Evolutionary conservation across 2,329 filamentous ascomycete species (phyloP), one percentile per base, ranked within the genome.

Genomic region (Sporothrix pallida): DNA sequence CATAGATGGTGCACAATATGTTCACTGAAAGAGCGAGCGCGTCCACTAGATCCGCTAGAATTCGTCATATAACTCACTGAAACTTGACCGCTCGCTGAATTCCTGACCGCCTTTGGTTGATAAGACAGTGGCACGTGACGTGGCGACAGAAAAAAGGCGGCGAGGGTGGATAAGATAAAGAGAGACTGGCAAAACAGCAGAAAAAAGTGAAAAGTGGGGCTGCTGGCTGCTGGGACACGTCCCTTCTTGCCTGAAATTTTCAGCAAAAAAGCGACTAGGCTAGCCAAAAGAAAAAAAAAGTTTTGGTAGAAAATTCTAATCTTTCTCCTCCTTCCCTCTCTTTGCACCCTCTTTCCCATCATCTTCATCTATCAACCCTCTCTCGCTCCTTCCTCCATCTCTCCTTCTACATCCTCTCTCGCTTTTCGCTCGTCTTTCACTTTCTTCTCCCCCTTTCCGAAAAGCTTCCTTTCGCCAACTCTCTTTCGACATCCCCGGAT

Each of bases 171-270:
- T 42, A 46, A 20, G 50, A 52, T n/a, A 46, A 50, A 37, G 9
- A 52, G 23, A 26, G 44, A 13, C 20, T 37, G 54, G 54, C 26
- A 70, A 70, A 58, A 46, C 9, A 74, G 75, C 70, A 60, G 69
- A 70, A 77, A 76, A 79, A 73, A 73, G 73, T 77, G 76, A 54
- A 72, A 63, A 74, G 48, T 67, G 70, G 73, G 52, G 58, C 20
- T 44, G 20, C 10, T 52, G 8, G 42, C 20, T 67, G 62, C 62
- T 67, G 42, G 62, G 42, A 26, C 31, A 31, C 58, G 48, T 56
- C 46, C 31, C n/a, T 42, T 48, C 50, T 56, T 31, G 54, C 58
- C 68, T 58, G n/a, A 74, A 42, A 70, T 44, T 69, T 72, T 63
- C 65, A 37, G 31, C 31, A 12, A 8, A 23, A 63, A 37, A 60